Evolutionary conservation across 495 filamentous ascomycete species (phyloP), one percentile per base, ranked within the genome.

Genomic region (Penicillium cataractarum): DNA sequence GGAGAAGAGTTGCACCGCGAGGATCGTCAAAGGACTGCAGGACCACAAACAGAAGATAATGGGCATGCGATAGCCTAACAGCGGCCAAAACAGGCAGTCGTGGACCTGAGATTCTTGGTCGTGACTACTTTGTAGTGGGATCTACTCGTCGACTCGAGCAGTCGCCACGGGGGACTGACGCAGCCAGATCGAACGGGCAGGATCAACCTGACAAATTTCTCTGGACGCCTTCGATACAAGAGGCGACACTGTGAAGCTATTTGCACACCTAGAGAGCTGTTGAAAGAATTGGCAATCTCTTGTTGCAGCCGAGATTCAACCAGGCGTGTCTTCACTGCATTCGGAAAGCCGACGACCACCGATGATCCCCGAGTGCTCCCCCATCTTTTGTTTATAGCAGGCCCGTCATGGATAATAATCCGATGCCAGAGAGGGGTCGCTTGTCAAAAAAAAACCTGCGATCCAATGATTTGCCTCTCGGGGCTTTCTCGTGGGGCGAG

Each of bases 321-420:
- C 39, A 55, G 55, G 56, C 56, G 54, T 51, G 50, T 59, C 19
- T 33, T 54, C n/a, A 54, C 51, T 42, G 55, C 31, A 61, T 21
- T 42, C 58, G 63, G 57, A 67, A 27, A 29, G 51, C 67, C 67
- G 67, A 70, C 61, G 55, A 65, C 52, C 44, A 63, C 68, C 68
- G 68, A 68, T 53, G 33, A 58, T 27, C 29, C 51, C 67, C 67
- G 67, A 70, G 40, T 40, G 49, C 15, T n/a, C 13, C 49, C 22
- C 42, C 22, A 19, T 52, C 29, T 39, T 42, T 37, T 52, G 22
- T 56, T 42, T 3, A 58, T 37, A n/a, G 49, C 19, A 7, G 19
- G 19, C 22, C 24, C n/a, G 52, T 32, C 60, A 37, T 55, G 60
- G 67, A 69, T 67, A 46, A 21, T 49, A 58, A 61, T 66, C 60